phyloP scores from a whole-genome alignment of 2,329 filamentous ascomycete species.

The Phyllosticta capitalensis region DNA sequence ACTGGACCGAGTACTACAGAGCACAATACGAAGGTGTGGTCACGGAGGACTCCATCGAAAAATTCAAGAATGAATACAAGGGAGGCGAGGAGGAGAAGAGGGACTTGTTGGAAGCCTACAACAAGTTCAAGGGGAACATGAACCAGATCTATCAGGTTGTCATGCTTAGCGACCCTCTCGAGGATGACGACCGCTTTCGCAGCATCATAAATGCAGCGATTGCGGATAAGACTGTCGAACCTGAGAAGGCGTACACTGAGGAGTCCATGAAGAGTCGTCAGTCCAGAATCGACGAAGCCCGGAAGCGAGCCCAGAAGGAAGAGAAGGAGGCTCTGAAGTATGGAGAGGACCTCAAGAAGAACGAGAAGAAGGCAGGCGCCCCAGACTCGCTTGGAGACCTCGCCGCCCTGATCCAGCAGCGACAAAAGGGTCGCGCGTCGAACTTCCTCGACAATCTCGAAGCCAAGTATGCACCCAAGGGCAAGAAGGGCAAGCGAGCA shows the following conservation, averaged over 20 bases:
- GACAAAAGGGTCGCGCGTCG: constrained; percentile 24
- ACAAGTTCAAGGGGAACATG: constrained; percentile 63
- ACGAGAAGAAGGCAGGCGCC: constrained; percentile 21
- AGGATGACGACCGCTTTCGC: constrained; percentile 80
- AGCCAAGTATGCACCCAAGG: constrained; percentile 26
- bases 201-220: constrained; percentile 76
- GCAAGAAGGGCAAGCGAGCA: constrained; percentile 35
- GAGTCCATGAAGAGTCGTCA: constrained; percentile 50
- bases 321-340: constrained; percentile 54
- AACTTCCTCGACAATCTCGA: constrained; percentile 28
- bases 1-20: constrained; percentile 84
- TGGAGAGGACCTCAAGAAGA: constrained; percentile 55
- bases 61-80: constrained; percentile 72
- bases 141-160: constrained; percentile 68
- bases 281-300: constrained; percentile 34
- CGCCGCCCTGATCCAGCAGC: constrained; percentile 28
- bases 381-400: constrained; percentile 24
- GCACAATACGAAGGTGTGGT: constrained; percentile 73
- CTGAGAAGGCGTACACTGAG: constrained; percentile 56
- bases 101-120: constrained; percentile 70
- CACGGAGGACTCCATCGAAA: constrained; percentile 62
- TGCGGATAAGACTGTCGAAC: constrained; percentile 53
- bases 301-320: constrained; percentile 55
- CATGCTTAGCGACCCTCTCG: constrained; percentile 75
- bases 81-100: constrained; percentile 73